These are phyloP conservation scores for Penicillium sp. DNA, from an alignment of 2,329 filamentous ascomycete genomes.

Conservation along the genomic window DNA sequence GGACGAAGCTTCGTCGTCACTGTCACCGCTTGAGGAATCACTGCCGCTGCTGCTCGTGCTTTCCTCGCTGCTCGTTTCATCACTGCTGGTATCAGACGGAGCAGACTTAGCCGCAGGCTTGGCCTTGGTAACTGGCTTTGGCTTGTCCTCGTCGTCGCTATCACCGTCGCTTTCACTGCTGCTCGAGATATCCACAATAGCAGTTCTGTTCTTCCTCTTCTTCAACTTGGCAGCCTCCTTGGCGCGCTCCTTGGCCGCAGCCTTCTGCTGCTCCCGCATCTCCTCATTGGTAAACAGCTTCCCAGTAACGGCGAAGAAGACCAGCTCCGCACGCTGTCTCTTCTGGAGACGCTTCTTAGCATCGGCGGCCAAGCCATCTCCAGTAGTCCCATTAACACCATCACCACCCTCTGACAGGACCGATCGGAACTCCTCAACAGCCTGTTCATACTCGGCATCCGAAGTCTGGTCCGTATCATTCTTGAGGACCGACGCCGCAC, in stretches of 20 bases:
- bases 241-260: conserved; percentile 9
- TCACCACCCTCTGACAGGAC: conserved; percentile 27
- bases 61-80: conserved; percentile 27
- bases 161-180: conserved; percentile 37
- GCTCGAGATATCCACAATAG: conserved; percentile 43
- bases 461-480: conserved; percentile 36
- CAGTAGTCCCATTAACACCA: conserved; percentile 15
- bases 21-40: conserved; percentile 16
- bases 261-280: conserved; percentile 25
- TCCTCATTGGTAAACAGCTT: conserved; percentile 29
- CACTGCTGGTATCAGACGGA: conserved; percentile 10
- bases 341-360: conserved; percentile 31
- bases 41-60: conserved; percentile 21
- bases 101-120: conserved; percentile 9
- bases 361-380: conserved; percentile 27
- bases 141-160: conserved; percentile 10
- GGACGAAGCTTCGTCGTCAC: conserved; percentile 11
- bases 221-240: conserved; percentile 13
- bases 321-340: conserved; percentile 40
- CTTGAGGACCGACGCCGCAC: conserved; percentile 60
- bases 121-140: conserved; percentile 6
- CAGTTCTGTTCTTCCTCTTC: conserved; percentile 46
- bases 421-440: conserved; percentile 51
- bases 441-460: conserved; percentile 44
- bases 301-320: conserved; percentile 35